These are phyloP conservation scores for Amborella trichopoda DNA, from an alignment of 164 flowering plant species.

Conservation along the genomic window DNA sequence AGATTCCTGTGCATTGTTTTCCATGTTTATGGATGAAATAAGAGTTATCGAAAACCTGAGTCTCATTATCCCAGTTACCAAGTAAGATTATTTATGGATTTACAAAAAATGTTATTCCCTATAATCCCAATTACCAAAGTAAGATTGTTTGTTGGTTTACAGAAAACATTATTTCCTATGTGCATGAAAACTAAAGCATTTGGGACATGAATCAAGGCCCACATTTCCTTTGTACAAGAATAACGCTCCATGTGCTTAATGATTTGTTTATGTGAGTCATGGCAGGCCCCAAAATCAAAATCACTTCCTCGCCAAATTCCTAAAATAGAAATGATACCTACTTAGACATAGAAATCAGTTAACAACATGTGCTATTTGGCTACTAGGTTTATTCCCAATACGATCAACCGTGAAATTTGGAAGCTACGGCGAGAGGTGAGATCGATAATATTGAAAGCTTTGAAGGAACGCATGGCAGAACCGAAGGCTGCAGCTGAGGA, in stretches of 20 bases:
- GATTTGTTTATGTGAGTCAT: not conserved
- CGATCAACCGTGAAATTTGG: conserved; percentile 30
- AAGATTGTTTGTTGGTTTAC: no score
- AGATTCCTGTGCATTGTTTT: not conserved
- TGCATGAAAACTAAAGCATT: no score
- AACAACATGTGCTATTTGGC: not conserved
- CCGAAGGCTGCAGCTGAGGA: conserved; percentile 4
- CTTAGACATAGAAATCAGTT: not conserved
- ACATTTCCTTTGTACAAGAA: not conserved
- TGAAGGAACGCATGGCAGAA: conserved; percentile 14
- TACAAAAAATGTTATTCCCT: no score
- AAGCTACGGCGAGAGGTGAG: conserved; percentile 26
- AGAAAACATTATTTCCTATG: no score
- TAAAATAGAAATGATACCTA: not conserved
- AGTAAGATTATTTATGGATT: no score
- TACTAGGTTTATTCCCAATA: conserved; percentile 25
- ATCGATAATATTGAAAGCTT: conserved; percentile 22
- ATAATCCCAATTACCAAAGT: no score
- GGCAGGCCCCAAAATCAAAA: not conserved
- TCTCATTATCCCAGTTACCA: not conserved
- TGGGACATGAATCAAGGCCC: not conserved
- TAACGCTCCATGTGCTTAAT: not conserved
- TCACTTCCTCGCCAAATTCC: not conserved
- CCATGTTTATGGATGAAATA: not conserved
- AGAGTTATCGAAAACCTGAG: not conserved